Conservation (phyloP, 73 alveolate species). For the Paraurostyla sp. region DNA sequence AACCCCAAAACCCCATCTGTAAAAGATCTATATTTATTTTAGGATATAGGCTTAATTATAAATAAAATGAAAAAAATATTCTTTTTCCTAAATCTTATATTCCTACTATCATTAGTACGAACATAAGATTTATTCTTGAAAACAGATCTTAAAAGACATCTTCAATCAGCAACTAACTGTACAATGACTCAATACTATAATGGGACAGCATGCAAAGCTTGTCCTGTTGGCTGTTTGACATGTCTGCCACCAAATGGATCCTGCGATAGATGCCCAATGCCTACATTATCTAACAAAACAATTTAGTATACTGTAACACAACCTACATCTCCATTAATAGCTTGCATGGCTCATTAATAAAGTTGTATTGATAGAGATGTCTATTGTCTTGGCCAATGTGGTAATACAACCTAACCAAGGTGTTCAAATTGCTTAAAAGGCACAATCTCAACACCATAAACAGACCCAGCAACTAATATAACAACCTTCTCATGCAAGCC, state of each 20-base stretch:
- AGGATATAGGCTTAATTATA: too few relatives aligned
- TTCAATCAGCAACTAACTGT: too few relatives aligned
- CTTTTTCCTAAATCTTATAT: too few relatives aligned
- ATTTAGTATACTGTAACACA: background rate
- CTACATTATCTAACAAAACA: background rate
- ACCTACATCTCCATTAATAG: background rate
- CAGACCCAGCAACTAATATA: background rate
- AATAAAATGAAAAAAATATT: too few relatives aligned
- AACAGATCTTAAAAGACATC: too few relatives aligned
- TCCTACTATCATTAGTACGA: too few relatives aligned
- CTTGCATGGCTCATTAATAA: background rate
- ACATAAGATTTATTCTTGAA: too few relatives aligned
- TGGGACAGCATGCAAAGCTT: background rate
- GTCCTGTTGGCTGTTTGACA: background rate
- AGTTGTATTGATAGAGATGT: background rate
- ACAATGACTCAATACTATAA: too few relatives aligned
- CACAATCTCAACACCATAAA: background rate
- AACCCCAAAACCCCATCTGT: too few relatives aligned
- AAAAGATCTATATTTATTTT: too few relatives aligned
- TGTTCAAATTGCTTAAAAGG: conserved; percentile 1
- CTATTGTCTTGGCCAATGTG: background rate
- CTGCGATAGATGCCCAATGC: conserved; percentile 39
- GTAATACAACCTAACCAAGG: background rate
- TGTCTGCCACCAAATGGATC: conserved; percentile 22
- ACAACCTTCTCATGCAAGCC: background rate